Evolutionary conservation across 192 early-diverging fungal genomes (phyloP).

Genomic region (Hyaloraphidium curvatum): DNA sequence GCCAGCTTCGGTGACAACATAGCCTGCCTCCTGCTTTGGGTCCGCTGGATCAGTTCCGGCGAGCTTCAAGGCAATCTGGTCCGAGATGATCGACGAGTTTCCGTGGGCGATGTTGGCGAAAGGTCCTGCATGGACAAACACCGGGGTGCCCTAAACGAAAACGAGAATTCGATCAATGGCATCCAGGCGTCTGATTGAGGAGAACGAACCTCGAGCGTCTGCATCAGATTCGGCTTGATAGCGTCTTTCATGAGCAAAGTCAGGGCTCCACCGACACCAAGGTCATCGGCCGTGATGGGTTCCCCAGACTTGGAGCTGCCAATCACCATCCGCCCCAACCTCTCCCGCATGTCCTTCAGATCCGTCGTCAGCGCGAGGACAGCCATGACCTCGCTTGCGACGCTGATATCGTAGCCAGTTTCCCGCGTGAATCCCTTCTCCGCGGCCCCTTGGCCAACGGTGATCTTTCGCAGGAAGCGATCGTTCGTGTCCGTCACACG

Average conservation of each 20-base stretch:
- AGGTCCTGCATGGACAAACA: conserved; percentile 95
- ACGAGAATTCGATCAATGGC: too few relatives aligned
- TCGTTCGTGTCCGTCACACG: conserved; percentile 93
- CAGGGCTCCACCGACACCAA: conserved; percentile 86
- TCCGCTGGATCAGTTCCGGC: conserved; percentile 48
- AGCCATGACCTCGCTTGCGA: conserved; percentile 98
- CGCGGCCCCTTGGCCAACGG: conserved; percentile 66
- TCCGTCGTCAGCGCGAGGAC: conserved; percentile 82
- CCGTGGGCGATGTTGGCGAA: conserved; percentile 99
- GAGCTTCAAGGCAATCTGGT: conserved; percentile 84
- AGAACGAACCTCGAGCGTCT: conserved; percentile 62
- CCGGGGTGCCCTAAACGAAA: conserved; percentile 58
- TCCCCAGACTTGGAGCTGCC: conserved; percentile 59
- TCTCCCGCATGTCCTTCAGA: conserved; percentile 77
- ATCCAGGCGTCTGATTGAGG: not conserved
- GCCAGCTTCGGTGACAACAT: conserved; percentile 95
- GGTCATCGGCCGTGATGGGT: conserved; percentile 86
- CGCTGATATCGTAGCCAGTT: conserved; percentile 95
- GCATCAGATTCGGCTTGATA: conserved; percentile 97
- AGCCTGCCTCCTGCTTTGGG: conserved; percentile 38
- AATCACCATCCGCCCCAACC: conserved; percentile 89
- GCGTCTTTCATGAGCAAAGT: conserved; percentile 97
- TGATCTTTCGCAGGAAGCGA: conserved; percentile 80
- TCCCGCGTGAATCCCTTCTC: conserved; percentile 70
- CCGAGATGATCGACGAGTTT: conserved; percentile 90